phyloP scores from a whole-genome alignment of 169 alveolate genomes.

The Amoebophrya sp. region DNA sequence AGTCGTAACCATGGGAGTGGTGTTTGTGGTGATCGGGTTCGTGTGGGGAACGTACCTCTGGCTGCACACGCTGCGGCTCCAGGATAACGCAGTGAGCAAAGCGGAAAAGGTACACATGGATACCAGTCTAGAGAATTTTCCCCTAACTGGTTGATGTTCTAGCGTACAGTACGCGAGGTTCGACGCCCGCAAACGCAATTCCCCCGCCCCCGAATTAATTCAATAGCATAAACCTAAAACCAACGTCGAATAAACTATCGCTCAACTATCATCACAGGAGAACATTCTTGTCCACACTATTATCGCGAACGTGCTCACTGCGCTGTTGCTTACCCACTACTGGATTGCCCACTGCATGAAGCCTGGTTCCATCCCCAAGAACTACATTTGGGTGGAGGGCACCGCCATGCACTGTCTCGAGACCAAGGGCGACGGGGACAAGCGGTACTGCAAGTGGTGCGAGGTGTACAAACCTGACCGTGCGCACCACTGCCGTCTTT shows the following conservation, averaged over 20 bases:
- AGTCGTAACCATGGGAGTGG: not conserved
- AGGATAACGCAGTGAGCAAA: not conserved
- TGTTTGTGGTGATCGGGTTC: not conserved
- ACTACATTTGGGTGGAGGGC: not conserved
- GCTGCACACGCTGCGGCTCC: not conserved
- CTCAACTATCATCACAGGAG: not conserved
- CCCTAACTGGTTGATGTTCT: too few relatives aligned
- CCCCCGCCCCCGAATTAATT: too few relatives aligned
- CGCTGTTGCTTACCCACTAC: not conserved
- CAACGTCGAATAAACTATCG: too few relatives aligned
- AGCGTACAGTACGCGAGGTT: too few relatives aligned
- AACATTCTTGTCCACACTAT: not conserved
- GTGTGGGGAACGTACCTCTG: not conserved
- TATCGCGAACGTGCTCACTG: not conserved
- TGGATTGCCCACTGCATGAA: not conserved
- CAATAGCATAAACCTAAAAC: too few relatives aligned
- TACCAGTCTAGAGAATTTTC: too few relatives aligned
- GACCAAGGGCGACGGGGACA: not conserved
- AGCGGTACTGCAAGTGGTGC: slow-evolving; percentile 56
- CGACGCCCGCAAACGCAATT: too few relatives aligned
- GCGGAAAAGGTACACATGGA: too few relatives aligned
- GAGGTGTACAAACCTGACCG: slow-evolving; percentile 74
- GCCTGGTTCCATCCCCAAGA: not conserved
- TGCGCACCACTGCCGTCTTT: slow-evolving; percentile 59
- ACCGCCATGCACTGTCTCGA: not conserved